phyloP scores from a whole-genome alignment of 768 basidiomycete genomes.

The Mycena maculata region DNA sequence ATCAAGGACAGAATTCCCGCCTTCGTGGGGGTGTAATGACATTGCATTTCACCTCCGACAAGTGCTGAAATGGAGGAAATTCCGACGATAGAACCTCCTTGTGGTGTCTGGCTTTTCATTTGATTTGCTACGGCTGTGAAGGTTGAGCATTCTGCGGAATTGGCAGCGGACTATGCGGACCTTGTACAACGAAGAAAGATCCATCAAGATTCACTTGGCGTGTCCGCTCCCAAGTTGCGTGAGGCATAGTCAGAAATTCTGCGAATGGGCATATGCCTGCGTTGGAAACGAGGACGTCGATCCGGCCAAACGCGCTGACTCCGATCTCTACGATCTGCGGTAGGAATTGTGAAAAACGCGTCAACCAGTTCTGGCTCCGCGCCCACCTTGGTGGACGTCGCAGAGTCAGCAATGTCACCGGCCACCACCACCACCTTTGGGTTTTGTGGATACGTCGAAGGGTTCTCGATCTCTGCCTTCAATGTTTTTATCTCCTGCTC shows the following conservation, averaged over 20 bases:
- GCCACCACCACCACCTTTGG: constrained; percentile 61
- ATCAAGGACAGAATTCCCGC: constrained; percentile 82
- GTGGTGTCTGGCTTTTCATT: constrained; percentile 75
- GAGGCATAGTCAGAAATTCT: constrained; percentile 77
- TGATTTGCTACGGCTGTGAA: constrained; percentile 73
- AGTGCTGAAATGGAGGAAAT: constrained; percentile 85
- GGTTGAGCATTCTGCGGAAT: constrained; percentile 16
- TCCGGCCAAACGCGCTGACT: constrained; percentile 69
- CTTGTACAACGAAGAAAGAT: constrained; percentile 77
- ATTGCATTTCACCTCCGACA: constrained; percentile 80
- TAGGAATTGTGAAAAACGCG: constrained; percentile 2
- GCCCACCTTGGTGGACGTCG: constrained; percentile 65
- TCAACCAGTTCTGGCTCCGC: not conserved
- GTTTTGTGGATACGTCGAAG: constrained; percentile 36
- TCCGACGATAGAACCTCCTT: constrained; percentile 80
- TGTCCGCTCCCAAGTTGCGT: constrained; percentile 69
- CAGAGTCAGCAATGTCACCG: constrained; percentile 73
- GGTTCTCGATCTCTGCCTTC: constrained; percentile 56
- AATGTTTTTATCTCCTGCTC: constrained; percentile 60
- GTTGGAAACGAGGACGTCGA: constrained; percentile 63
- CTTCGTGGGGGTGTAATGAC: constrained; percentile 85
- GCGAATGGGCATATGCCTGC: constrained; percentile 83
- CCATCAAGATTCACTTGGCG: constrained; percentile 82
- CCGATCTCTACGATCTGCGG: constrained; percentile 72
- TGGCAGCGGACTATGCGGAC: constrained; percentile 40